Evolutionary conservation across 306 rosid species (phyloP), one percentile per base, ranked within the genome.

Genomic region (Arachis hypogaea): DNA sequence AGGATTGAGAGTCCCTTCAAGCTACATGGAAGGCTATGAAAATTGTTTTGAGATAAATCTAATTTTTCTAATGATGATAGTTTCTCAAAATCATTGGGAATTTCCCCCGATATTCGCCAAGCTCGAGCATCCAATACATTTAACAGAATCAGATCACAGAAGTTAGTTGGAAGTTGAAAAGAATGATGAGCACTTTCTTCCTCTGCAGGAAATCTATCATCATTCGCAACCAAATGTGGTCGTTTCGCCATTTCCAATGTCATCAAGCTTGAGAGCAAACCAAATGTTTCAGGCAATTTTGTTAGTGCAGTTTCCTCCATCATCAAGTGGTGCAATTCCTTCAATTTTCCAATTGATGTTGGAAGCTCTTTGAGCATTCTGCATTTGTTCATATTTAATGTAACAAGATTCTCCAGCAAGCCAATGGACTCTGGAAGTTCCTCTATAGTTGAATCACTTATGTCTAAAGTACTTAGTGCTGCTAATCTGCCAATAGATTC

Each of bases 11-110:
- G 77, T 4, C 90, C 96, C 11, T 44, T 78, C 65, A 88, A 63
- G 77, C 91, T 86, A 33, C 86, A 84, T 8, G 96, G 93, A 78
- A 90, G 93, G 80, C 85, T 81, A 40, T 58, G 78, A 42, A 90
- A 69, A 46, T 75, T 58, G 64, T 90, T 88, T 16, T 49, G 67
- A 40, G 82, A 76, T 4, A 90, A 81, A 9, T 81, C 66, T 78
- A 88, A 77, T 57, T 63, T 71, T 72, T 88, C 81, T 7, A 90
- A 72, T 5, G 42, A 71, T 10, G 86, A 82, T 7, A 88, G 59
- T 69, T 70, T 84, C 82, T 79, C 89, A 30, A 88, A 90, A 66
- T 83, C 89, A 59, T 90, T 80, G 0, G 96, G 80, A 63, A 88
- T 81, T 61, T 79, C 78, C 18, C 87, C 96, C 49, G 81, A 81